Evolutionary conservation across 257 asterid species (phyloP), one percentile per base, ranked within the genome.

Genomic region (Mitragyna speciosa): DNA sequence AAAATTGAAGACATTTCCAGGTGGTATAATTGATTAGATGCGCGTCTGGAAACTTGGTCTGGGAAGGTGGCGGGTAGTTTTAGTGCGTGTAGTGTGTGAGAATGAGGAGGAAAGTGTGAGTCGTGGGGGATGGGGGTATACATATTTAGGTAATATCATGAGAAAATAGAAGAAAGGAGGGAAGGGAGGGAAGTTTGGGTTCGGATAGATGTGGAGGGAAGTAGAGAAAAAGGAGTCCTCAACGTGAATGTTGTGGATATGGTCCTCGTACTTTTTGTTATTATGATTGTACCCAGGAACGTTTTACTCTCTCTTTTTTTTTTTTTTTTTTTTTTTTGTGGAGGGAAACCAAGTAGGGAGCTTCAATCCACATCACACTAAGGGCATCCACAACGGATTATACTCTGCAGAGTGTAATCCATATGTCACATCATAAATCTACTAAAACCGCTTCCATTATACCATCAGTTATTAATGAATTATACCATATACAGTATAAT

Each of bases 191-290:
- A 93, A 91, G 87, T 88, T 92, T 93, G 93, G 87, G 96, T 91
- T 93, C 92, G 92, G 94, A 90, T 85, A 78, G 91, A 84, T 89
- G 93, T 91, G 98, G 97, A 91, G 98, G 98, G 97, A 95, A 90
- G 88, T 74, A 74, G 45, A 81, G n/a, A 76, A 76, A 77, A 81
- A 73, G 74, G 83, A 78, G 83, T 83, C 81, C 12, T 24, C 63
- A 14, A 15, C 45, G 6, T 31, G n/a, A n/a, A n/a, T n/a, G n/a
- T n/a, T n/a, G n/a, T n/a, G 49, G 41, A 2, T 85, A 7, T 76
- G 63, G 84, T 61, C 90, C 89, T 70, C 56, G 0, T 0, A 8
- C 2, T 76, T 24, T 4, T 20, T 20, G 12, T 30, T 65, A 26
- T 1, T 81, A 12, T 6, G 56, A 41, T 47, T 48, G 48, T 15